phyloP scores from a whole-genome alignment of 2,329 filamentous ascomycete species.

The Fusarium sp. region DNA sequence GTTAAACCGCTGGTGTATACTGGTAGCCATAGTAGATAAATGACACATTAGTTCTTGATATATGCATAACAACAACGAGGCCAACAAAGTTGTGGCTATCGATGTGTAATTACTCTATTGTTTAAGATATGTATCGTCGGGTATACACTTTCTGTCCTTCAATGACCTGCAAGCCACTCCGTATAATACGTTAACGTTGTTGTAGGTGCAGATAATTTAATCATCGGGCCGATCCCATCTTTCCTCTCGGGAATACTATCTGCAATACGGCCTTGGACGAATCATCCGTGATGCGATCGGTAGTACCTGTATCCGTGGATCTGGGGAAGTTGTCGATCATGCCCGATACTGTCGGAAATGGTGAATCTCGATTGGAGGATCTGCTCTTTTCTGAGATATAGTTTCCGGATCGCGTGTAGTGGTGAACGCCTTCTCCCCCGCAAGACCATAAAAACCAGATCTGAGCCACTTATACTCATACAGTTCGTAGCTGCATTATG shows the following conservation, averaged over 20 bases:
- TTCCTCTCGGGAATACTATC: not conserved
- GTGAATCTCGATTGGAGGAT: not conserved
- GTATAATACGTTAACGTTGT: not conserved
- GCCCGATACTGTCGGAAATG: not conserved
- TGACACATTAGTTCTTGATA: not conserved
- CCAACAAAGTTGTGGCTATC: too few species aligned
- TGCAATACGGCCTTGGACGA: not conserved
- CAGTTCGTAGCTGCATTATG: conserved; percentile 30
- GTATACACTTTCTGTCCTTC: not conserved
- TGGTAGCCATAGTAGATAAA: not conserved
- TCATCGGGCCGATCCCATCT: conserved; percentile 25
- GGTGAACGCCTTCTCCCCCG: not conserved
- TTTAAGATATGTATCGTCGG: not conserved
- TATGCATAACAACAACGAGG: not conserved
- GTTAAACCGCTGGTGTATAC: not conserved
- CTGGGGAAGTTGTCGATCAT: conserved; percentile 7
- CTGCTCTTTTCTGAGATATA: not conserved
- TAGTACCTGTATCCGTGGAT: conserved; percentile 17
- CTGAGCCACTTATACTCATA: conserved; percentile 13
- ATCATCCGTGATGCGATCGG: conserved; percentile 1
- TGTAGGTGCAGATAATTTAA: conserved; percentile 13
- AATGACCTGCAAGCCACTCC: not conserved
- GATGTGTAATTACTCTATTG: not conserved
- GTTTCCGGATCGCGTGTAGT: conserved; percentile 1
- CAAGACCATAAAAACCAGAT: not conserved